Percentiles rank a stretch among this genome's conserved stretches.
Conservation (phyloP, 257 asterid species). For the Lavandula angustifolia region DNA sequence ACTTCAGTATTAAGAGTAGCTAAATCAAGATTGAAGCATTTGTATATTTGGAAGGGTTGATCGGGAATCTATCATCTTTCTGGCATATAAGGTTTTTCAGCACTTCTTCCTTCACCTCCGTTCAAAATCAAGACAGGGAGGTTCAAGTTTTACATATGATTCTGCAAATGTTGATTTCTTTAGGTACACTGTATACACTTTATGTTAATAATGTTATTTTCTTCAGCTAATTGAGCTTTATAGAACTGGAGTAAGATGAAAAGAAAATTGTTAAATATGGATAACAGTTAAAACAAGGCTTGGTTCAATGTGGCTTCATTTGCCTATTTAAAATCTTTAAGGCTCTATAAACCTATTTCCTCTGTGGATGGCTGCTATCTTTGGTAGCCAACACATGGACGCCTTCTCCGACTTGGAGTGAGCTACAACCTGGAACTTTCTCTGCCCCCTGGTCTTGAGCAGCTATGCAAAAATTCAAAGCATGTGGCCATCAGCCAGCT, state of each 20-base stretch:
- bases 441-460: constrained; percentile 34
- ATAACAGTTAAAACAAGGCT: background rate
- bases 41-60: background rate
- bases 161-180: no score
- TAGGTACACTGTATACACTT: no score
- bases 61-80: background rate
- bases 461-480: constrained; percentile 36
- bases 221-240: no score
- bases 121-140: constrained; percentile 2
- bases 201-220: no score
- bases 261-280: background rate
- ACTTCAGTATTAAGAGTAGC: constrained; percentile 8
- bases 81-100: background rate
- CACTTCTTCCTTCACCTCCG: background rate
- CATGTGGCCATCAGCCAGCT: constrained; percentile 44
- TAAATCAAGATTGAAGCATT: background rate
- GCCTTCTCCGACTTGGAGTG: constrained; percentile 50
- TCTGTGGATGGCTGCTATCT: constrained; percentile 39
- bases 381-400: constrained; percentile 63
- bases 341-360: constrained; percentile 41
- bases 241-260: no score
- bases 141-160: no score
- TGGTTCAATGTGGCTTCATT: constrained; percentile 18
- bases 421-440: constrained; percentile 55
- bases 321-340: constrained; percentile 43